Percentiles rank a stretch among this genome's conserved stretches.
phyloP scores from a whole-genome alignment of 257 asterid species.

The Nyctanthes arbortristis region DNA sequence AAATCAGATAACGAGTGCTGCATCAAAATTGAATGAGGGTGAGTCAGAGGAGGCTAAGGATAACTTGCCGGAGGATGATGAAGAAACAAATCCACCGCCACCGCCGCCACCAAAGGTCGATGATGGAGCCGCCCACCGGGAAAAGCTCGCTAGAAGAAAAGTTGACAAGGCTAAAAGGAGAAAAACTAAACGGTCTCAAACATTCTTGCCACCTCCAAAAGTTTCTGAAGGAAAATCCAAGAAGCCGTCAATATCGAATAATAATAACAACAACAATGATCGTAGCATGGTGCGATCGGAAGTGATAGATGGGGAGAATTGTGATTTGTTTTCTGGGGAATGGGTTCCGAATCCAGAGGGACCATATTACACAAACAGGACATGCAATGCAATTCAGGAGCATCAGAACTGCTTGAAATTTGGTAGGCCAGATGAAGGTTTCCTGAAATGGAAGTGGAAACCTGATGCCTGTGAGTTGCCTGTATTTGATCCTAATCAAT shows the following conservation, averaged over 20 bases:
- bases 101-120: slow-evolving; percentile 13
- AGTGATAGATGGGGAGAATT: slow-evolving; percentile 27
- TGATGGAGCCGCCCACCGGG: neutral
- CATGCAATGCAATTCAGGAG: slow-evolving; percentile 73
- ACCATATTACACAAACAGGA: slow-evolving; percentile 65
- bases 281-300: slow-evolving; percentile 11
- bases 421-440: slow-evolving; percentile 65
- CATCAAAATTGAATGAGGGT: neutral
- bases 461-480: slow-evolving; percentile 76
- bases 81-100: neutral
- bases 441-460: slow-evolving; percentile 77
- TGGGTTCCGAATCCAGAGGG: slow-evolving; percentile 64
- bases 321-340: slow-evolving; percentile 64
- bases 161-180: slow-evolving; percentile 19
- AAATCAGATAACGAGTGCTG: neutral
- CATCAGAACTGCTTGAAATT: slow-evolving; percentile 78
- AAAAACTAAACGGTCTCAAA: slow-evolving; percentile 16
- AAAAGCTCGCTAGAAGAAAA: slow-evolving; percentile 6
- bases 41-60: neutral
- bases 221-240: neutral
- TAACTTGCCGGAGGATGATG: neutral
- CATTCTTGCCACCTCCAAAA: slow-evolving; percentile 12
- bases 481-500: slow-evolving; percentile 47
- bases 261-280: neutral
- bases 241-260: neutral